Evolutionary conservation across 169 alveolate genomes (phyloP), one percentile per base, ranked within the genome.

Genomic region (Plasmodium reichenowi): DNA sequence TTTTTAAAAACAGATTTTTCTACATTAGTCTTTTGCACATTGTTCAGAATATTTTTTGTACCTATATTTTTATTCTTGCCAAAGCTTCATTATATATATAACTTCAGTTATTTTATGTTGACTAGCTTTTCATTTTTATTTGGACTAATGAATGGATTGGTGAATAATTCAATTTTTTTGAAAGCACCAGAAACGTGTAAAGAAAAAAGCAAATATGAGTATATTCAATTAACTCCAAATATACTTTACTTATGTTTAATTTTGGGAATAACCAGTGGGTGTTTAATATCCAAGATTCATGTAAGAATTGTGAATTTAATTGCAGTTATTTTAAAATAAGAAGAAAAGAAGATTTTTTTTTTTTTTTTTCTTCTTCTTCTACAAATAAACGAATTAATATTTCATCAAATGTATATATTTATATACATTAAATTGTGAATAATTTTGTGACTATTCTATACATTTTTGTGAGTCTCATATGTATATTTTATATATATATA

Each of bases 221-320:
- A 72, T 60, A 24, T 72, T 47, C 20, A 54, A 45, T 47, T 72
- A 43, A 70, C 70, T 45, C 86, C 86, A n/a, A 72, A 72, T 63
- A 72, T 72, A 29, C 71, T 72, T 45, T 72, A n/a, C 47, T 72
- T 72, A 63, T 59, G 71, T 63, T 17, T 72, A 43, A 43, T 72
- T 15, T 32, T 72, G 7, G 86, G 86, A 1, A 72, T 45, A 45
- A 72, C 32, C 58, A 9, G 54, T 72, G 86, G 86, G 10, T 54
- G 48, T 13, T 3, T 52, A 22, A 3, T 29, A 45, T 72, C 86
- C 8, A 72, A 72, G 47, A 8, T 72, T 15, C 24, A 72, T 47
- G 70, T 72, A 26, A 24, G n/a, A 45, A 43, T 72, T 15, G 24
- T 72, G 86, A 24, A 15, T 12, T 6, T 56, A 17, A 56, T 56